Evolutionary conservation across 441 rosid genomes (phyloP), one percentile per base, ranked within the genome.

Genomic region (Eutrema salsugineum): DNA sequence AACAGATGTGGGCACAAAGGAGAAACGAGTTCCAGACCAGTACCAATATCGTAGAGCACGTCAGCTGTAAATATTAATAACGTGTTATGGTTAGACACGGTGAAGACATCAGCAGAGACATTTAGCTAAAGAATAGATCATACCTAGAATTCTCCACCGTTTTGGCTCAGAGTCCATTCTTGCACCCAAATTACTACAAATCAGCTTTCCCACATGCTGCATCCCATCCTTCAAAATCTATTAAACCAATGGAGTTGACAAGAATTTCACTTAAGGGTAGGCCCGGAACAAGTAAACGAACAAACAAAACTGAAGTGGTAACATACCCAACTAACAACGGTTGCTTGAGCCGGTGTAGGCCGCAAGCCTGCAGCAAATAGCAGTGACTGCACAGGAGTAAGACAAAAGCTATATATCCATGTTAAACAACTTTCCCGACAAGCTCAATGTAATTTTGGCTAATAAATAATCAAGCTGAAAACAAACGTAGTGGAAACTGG

Each of bases 161-260:
- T 92, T 95, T 3, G 99, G 98, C 72, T 95, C 98, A 5, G 98
- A 95, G 69, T 92, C 98, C 99, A 92, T 95, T 83, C 98, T 88
- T 53, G 98, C 92, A 73, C 99, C 99, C 76, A 92, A 83, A 83
- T 85, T 90, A 75, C 98, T 94, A 83, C 96, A 90, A 70, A 94
- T 85, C 47, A 94, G 88, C 76, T 94, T 94, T 53, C 99, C 99
- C 28, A 82, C 81, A 38, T 94, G 99, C 78, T 94, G 97, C 99
- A 94, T 94, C 56, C 99, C 99, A 79, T 92, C 99, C 77, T 89
- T 94, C 70, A 94, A 59, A 61, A 94, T 86, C 99, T 94, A 81
- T 63, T 49, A 66, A 58, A 60, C 66, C 63, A 66, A 73, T 8
- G 71, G 12, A 30, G 35, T 48, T 8, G 70, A 57, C 38, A 76